A percentile compares a stretch with the other conserved stretches of the same genome.
Conservation (phyloP, 768 basidiomycete species). For the Suillus lakei region DNA sequence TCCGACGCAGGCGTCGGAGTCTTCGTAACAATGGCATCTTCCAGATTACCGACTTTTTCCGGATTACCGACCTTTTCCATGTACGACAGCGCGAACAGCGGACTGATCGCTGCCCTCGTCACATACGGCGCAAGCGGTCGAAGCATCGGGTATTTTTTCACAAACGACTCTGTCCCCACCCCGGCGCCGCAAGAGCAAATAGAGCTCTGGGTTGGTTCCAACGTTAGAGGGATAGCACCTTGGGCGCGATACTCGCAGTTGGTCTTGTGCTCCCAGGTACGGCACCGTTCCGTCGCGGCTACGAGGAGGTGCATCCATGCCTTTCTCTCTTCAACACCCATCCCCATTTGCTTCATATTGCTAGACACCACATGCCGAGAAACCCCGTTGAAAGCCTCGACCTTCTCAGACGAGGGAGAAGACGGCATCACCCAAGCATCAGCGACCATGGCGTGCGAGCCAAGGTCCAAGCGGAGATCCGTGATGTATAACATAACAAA, state of each 20-base stretch:
- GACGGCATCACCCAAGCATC: constrained; percentile 51
- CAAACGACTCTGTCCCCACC: constrained; percentile 47
- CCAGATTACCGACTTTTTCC: no score
- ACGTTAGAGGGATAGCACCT: constrained; percentile 42
- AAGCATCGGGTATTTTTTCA: constrained; percentile 37
- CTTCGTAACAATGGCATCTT: no score
- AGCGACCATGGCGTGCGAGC: constrained; percentile 53
- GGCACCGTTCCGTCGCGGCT: constrained; percentile 54
- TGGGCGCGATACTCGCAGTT: constrained; percentile 51
- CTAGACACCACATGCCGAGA: constrained; percentile 17
- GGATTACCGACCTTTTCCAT: no score
- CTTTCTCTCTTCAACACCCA: constrained; percentile 39
- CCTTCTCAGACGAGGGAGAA: constrained; percentile 3
- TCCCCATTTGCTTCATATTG: constrained; percentile 17
- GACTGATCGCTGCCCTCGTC: constrained; percentile 55
- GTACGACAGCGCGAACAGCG: no score
- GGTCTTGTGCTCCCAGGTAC: constrained; percentile 51
- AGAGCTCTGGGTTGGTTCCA: constrained; percentile 42
- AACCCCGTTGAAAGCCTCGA: background rate
- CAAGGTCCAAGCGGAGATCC: constrained; percentile 49
- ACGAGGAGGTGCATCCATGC: constrained; percentile 60
- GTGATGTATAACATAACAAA: constrained; percentile 52
- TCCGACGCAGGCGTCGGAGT: no score
- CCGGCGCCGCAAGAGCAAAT: constrained; percentile 61
- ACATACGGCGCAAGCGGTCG: constrained; percentile 45